These are phyloP conservation scores for Fragaria vesca DNA, from an alignment of 306 rosid species.

Conservation along the genomic window DNA sequence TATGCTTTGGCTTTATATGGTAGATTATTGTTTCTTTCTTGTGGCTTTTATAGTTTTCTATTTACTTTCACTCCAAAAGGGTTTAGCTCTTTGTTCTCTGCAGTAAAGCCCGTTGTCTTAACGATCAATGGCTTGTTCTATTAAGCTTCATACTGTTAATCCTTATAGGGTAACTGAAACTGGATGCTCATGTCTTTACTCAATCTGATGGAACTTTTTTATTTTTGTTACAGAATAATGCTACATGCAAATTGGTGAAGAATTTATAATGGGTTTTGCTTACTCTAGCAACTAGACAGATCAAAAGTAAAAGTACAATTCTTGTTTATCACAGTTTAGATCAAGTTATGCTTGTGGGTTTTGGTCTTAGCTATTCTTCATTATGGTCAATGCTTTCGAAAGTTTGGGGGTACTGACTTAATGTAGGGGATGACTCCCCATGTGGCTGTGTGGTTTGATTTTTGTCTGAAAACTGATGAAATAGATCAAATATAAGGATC, in stretches of 20 bases:
- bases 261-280: conserved; percentile 7
- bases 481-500: neutral
- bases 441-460: neutral
- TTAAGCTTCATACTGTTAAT: neutral
- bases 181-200: neutral
- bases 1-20: neutral
- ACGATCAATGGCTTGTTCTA: neutral
- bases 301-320: neutral
- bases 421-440: neutral
- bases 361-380: neutral
- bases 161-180: neutral
- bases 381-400: neutral
- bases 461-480: neutral
- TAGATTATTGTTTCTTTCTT: neutral
- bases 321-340: neutral
- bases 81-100: neutral
- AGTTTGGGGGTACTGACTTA: neutral
- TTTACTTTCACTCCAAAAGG: neutral
- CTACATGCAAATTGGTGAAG: neutral
- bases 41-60: neutral
- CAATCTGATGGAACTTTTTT: neutral
- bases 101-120: neutral
- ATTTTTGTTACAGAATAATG: neutral
- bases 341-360: neutral
- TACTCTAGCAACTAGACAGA: neutral